Base-by-base conservation (phyloP, 176 grass and related monocot species). In the Alopecurus myosuroides region DNA sequence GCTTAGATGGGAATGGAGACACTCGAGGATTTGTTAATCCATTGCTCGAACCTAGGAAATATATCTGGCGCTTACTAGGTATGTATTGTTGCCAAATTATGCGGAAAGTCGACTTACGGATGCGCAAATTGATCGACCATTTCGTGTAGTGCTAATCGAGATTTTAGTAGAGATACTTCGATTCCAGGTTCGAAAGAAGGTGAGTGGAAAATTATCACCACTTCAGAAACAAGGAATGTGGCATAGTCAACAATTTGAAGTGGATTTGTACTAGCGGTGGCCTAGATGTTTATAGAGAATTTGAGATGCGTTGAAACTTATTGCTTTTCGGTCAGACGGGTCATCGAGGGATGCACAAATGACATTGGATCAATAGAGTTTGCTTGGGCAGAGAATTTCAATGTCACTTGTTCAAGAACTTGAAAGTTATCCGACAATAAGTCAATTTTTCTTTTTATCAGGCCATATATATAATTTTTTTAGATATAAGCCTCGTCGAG, bases 201-300 rank as follows among this genome's bases (percentile, higher is more conserved):
- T 52, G 74, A 55, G 30, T 30, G 31, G 58, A 37, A 85, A 83
- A 61, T 70, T 92, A 11, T 92, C 86, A 18, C 74, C 93, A 30
- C 93, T 95, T 72, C 89, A 95, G 56, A 91, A 92, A 82, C 72
- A 98, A 92, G 82, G 96, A 98, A 67, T 78, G 87, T 33, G 93
- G 95, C 74, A 92, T 98, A 56, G 77, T 95, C 41, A 92, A 79
- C 78, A 92, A 87, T 68, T 83, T 95, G 85, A 89, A 88, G 77
- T 92, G 96, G 96, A 94, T 98, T 78, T 91, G 93, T 73, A 98
- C 87, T 29, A 92, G 91, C 1, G 96, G 95, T 92, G 93, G 87
- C 26, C 66, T 98, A 61, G 91, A 98, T 88, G 85, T 92, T 80
- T 93, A 98, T 60, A 88, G n/a, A n/a, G n/a, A n/a, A n/a, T n/a